Base-by-base conservation (phyloP, 1,139 yeast genomes). In the Zhuliangozyma blackwelliae region DNA sequence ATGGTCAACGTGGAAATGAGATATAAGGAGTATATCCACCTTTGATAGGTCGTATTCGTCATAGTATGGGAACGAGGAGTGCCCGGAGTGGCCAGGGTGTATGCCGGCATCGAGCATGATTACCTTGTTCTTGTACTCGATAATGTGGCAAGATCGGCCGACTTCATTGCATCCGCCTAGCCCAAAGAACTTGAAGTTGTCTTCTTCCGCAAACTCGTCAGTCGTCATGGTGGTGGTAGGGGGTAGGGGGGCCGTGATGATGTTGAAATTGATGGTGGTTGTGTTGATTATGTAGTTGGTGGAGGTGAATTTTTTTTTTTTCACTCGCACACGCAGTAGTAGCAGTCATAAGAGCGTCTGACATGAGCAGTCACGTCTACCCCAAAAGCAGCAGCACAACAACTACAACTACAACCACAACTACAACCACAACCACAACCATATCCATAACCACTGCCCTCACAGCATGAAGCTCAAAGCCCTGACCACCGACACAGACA, bases 81-180 rank as follows among this genome's bases (percentile, higher is more conserved):
- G 73, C 2, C 99, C 98, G 31, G 83, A 75, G 46, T 82, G 78
- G 0, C 96, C 98, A 1, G 99, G 99, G 62, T 92, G 99, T 33
- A 92, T 89, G 37, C 99, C 99, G 1, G 98, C 96, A 61, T 92
- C 99, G 40, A 90, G 55, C 98, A 92, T 92, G 36, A 92, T 84
- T n/a, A 94, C 92, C 56, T 92, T 92, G 43, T 95, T 96, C 55
- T 88, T 89, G 62, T 85, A 90, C 48, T 87, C 92, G 37, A 92
- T 71, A 38, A 92, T 82, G 55, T 92, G 98, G 56, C 97, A 92
- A 32, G 96, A 87, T 43, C 99, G 67, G 5, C 99, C 99, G 8
- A 92, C 99, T 57, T 92, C 99, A 52, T 85, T 88, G 48, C 98
- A 95, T n/a, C 97, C 99, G n/a, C 99, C 99, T n/a, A 92, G 74